Percentiles rank a stretch among this genome's conserved stretches.
phyloP scores from a whole-genome alignment of 352 stramenopile genomes.

The Thraustochytrium sp. region DNA sequence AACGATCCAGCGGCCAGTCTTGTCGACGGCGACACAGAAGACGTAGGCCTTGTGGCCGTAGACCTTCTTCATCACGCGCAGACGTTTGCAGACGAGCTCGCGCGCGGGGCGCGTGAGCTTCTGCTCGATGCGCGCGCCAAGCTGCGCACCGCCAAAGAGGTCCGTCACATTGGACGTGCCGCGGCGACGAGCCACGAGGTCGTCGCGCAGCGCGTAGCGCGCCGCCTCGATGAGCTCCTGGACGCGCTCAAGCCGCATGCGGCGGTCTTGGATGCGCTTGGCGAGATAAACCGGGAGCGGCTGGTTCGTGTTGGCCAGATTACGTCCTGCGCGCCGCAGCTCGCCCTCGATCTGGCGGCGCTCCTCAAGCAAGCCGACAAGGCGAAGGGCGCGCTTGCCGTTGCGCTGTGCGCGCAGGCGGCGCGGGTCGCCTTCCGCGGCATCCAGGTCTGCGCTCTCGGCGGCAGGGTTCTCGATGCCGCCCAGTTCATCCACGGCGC shows the following conservation, averaged over 20 bases:
- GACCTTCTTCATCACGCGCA: conserved; percentile 40
- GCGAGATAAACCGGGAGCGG: neutral
- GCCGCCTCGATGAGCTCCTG: neutral
- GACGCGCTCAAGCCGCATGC: neutral
- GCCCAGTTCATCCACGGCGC: neutral
- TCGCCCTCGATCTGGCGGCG: neutral
- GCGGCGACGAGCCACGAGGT: neutral
- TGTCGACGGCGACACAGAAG: conserved; percentile 93
- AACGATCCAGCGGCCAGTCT: conserved; percentile 86
- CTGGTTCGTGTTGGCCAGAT: neutral
- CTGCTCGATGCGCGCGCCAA: neutral
- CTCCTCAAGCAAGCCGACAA: neutral
- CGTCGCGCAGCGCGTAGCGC: neutral
- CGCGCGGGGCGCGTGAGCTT: neutral
- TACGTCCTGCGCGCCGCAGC: neutral
- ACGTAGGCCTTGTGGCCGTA: conserved; percentile 52
- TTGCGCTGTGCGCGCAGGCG: no score
- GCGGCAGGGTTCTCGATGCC: neutral
- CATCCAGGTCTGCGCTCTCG: no score
- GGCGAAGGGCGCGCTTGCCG: neutral
- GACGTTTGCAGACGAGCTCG: neutral
- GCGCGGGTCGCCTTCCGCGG: no score
- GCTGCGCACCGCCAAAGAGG: neutral
- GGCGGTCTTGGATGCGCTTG: neutral
- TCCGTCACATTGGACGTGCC: neutral